Evolutionary conservation across 176 grass and related monocot species (phyloP).

Genomic region (Carex myosuroides): DNA sequence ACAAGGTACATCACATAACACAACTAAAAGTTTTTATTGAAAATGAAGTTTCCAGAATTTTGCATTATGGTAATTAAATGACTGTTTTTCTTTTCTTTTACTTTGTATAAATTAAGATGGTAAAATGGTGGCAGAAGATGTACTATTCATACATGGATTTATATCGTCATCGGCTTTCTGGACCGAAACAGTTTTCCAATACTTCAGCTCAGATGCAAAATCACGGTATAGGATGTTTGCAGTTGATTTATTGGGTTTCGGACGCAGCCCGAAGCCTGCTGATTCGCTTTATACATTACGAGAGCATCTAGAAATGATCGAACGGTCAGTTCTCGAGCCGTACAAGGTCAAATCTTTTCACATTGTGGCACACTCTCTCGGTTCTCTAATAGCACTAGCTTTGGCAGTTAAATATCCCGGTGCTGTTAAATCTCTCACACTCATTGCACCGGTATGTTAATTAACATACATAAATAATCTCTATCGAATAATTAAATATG

Average conservation of each 20-base stretch:
- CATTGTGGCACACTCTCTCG: constrained; percentile 53
- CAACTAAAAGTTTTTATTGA: not conserved
- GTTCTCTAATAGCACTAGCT: constrained; percentile 45
- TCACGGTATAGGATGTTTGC: constrained; percentile 43
- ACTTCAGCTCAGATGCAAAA: constrained; percentile 29
- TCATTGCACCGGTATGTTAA: constrained; percentile 35
- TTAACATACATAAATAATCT: not conserved
- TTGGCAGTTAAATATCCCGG: constrained; percentile 39
- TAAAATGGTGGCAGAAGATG: constrained; percentile 33
- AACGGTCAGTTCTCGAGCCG: constrained; percentile 36
- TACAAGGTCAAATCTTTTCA: constrained; percentile 45
- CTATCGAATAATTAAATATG: not conserved
- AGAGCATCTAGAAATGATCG: constrained; percentile 58
- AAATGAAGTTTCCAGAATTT: not conserved
- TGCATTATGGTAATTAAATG: not conserved
- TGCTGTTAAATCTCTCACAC: constrained; percentile 44
- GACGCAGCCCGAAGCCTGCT: constrained; percentile 43
- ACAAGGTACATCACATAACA: constrained; percentile 20
- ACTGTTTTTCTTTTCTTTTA: not conserved
- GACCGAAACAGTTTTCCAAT: constrained; percentile 52
- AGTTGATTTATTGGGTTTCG: constrained; percentile 47
- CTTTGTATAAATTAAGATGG: constrained; percentile 26
- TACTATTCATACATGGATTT: constrained; percentile 54
- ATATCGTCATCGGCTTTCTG: constrained; percentile 50
- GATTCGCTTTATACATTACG: constrained; percentile 51